Percentiles rank a stretch among this genome's conserved stretches.
phyloP scores from a whole-genome alignment of 306 rosid genomes.

The Cicer arietinum region DNA sequence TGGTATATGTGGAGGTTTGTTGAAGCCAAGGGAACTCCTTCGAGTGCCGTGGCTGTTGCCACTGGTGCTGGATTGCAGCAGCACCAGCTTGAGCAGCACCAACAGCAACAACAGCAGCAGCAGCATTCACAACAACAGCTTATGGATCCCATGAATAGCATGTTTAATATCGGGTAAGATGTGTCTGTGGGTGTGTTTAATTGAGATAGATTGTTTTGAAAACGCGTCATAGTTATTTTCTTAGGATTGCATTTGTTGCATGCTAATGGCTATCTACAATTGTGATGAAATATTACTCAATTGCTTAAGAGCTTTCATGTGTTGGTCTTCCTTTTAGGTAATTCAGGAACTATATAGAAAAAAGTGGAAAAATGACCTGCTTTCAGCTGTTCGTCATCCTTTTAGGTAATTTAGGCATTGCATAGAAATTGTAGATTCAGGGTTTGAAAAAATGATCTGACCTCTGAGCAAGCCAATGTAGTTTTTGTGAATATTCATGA shows the following conservation, averaged over 20 bases:
- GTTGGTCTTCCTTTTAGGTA: not conserved
- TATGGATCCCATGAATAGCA: slow-evolving; percentile 88
- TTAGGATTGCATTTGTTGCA: not conserved
- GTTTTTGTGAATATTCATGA: slow-evolving; percentile 17
- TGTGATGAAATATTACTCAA: slow-evolving; percentile 3
- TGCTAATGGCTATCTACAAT: not conserved
- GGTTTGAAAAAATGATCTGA: not conserved
- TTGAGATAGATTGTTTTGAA: slow-evolving; percentile 21
- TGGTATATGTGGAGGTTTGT: slow-evolving; percentile 97
- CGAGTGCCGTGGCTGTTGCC: slow-evolving; percentile 80
- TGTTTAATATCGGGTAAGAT: slow-evolving; percentile 85
- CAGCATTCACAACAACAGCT: slow-evolving; percentile 78
- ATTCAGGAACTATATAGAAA: not conserved
- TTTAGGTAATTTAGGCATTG: not conserved
- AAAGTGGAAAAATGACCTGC: slow-evolving; percentile 10
- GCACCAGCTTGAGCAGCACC: slow-evolving; percentile 61
- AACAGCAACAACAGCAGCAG: slow-evolving; percentile 52
- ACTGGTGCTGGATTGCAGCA: slow-evolving; percentile 75
- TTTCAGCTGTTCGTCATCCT: not conserved
- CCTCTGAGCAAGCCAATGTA: not conserved
- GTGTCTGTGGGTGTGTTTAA: not conserved
- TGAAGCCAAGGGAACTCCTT: slow-evolving; percentile 89
- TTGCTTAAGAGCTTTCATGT: slow-evolving; percentile 19
- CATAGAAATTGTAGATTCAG: slow-evolving; percentile 6
- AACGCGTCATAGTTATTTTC: not conserved